Evolutionary conservation across 208 protist genomes (phyloP).

Genomic region (Trypanosoma melophagium): DNA sequence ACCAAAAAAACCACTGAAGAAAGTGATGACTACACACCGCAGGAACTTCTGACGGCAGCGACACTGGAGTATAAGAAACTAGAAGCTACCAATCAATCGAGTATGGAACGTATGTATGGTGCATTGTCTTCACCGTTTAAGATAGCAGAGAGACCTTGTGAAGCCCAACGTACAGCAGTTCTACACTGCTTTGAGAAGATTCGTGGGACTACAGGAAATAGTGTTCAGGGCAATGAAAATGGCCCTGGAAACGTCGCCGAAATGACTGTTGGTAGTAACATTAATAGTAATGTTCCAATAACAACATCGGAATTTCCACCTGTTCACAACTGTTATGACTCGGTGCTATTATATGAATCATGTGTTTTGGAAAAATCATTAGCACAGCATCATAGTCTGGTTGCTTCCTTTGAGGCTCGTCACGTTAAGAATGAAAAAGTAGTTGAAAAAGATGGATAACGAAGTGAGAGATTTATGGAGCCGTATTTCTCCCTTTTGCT

Average conservation of each 20-base stretch:
- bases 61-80: constrained; percentile 66
- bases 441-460: not conserved
- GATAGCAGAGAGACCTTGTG: constrained; percentile 64
- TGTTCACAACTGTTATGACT: constrained; percentile 59
- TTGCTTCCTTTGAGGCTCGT: constrained; percentile 42
- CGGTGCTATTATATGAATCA: constrained; percentile 43
- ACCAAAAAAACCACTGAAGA: not conserved
- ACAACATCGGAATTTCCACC: constrained; percentile 14
- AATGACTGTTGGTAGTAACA: constrained; percentile 1
- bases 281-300: not conserved
- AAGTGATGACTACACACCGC: constrained; percentile 39
- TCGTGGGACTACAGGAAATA: constrained; percentile 21
- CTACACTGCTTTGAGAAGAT: constrained; percentile 65
- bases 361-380: constrained; percentile 61
- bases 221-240: not conserved
- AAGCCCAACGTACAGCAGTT: constrained; percentile 40
- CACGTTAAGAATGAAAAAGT: constrained; percentile 7
- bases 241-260: not conserved
- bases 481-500: too few relatives aligned
- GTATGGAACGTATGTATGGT: constrained; percentile 57
- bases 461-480: not conserved
- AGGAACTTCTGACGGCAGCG: constrained; percentile 69
- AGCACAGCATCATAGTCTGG: constrained; percentile 45
- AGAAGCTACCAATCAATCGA: constrained; percentile 49
- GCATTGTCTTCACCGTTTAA: constrained; percentile 74